Conservation (phyloP, 106 monocot genomes). For the Vanilla planifolia region DNA sequence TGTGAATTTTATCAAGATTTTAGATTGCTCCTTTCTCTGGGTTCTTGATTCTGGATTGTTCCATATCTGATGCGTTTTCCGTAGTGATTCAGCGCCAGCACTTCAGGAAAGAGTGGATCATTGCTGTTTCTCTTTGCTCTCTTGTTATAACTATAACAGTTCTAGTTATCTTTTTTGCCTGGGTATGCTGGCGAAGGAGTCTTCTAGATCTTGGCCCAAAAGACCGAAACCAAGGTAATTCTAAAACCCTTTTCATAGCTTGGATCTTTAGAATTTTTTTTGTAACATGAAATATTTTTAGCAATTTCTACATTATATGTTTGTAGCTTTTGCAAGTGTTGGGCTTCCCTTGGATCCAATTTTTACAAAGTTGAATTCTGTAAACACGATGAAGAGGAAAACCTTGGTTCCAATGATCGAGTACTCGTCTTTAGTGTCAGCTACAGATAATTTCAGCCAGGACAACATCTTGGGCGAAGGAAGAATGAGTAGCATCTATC, state of each 20-base stretch:
- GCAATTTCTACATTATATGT: neutral
- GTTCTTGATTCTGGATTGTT: neutral
- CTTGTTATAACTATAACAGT: slow-evolving; percentile 5
- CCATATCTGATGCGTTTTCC: neutral
- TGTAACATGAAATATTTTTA: neutral
- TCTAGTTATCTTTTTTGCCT: neutral
- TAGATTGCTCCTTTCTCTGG: neutral
- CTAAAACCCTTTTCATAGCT: neutral
- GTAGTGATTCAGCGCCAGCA: slow-evolving; percentile 16
- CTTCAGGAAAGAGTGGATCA: slow-evolving; percentile 6
- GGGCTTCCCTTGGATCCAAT: slow-evolving; percentile 36
- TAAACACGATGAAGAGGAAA: slow-evolving; percentile 42
- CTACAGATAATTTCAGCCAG: slow-evolving; percentile 67
- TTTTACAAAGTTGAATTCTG: slow-evolving; percentile 54
- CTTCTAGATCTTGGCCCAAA: neutral
- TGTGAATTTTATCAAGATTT: neutral
- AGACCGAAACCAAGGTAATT: slow-evolving; percentile 11
- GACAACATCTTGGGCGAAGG: slow-evolving; percentile 61
- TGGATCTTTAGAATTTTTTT: neutral
- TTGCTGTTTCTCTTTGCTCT: slow-evolving; percentile 9
- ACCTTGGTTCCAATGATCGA: slow-evolving; percentile 46
- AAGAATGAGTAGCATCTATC: slow-evolving; percentile 59
- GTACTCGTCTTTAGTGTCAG: slow-evolving; percentile 41
- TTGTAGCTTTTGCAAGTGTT: slow-evolving; percentile 21
- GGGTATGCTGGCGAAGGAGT: slow-evolving; percentile 10